phyloP scores from a whole-genome alignment of 2,329 filamentous ascomycete species.

The Ophiostoma angusticollis region DNA sequence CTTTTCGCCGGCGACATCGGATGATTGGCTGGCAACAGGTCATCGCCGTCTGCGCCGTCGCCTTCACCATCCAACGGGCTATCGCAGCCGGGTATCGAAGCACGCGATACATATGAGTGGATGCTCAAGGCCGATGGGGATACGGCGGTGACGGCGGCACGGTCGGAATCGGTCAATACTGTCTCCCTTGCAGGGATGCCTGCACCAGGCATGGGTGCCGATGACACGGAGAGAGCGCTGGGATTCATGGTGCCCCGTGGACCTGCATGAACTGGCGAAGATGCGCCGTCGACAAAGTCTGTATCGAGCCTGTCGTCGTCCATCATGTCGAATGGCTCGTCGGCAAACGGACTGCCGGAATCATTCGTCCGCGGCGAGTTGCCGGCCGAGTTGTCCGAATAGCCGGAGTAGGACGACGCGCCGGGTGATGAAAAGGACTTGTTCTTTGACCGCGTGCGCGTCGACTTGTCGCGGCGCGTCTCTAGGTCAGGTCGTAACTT shows the following conservation, averaged over 20 bases:
- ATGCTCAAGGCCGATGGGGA: slow-evolving; percentile 34
- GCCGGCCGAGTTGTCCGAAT: slow-evolving; percentile 41
- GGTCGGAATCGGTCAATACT: slow-evolving; percentile 16
- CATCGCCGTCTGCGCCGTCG: slow-evolving; percentile 8
- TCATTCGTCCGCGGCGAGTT: slow-evolving; percentile 39
- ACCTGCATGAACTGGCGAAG: slow-evolving; percentile 1
- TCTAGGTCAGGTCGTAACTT: slow-evolving; percentile 48
- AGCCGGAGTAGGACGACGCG: slow-evolving; percentile 39
- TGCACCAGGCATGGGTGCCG: slow-evolving; percentile 26
- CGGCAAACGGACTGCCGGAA: slow-evolving; percentile 27
- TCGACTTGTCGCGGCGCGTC: slow-evolving; percentile 43
- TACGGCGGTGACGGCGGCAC: slow-evolving; percentile 20
- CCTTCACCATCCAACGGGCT: slow-evolving; percentile 5
- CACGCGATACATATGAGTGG: slow-evolving; percentile 36
- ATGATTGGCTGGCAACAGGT: slow-evolving; percentile 14
- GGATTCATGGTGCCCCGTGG: slow-evolving; percentile 22
- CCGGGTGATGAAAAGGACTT: slow-evolving; percentile 35
- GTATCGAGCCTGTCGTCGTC: slow-evolving; percentile 27
- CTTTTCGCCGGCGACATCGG: slow-evolving; percentile 38
- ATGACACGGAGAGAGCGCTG: slow-evolving; percentile 25
- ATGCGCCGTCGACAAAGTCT: slow-evolving; percentile 6
- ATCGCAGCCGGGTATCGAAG: slow-evolving; percentile 17
- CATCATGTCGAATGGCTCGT: slow-evolving; percentile 25
- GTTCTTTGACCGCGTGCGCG: slow-evolving; percentile 43
- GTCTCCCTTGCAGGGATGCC: slow-evolving; percentile 10